phyloP scores from a whole-genome alignment of 1,284 basidiomycete species.

The Ustilago cynodontis region DNA sequence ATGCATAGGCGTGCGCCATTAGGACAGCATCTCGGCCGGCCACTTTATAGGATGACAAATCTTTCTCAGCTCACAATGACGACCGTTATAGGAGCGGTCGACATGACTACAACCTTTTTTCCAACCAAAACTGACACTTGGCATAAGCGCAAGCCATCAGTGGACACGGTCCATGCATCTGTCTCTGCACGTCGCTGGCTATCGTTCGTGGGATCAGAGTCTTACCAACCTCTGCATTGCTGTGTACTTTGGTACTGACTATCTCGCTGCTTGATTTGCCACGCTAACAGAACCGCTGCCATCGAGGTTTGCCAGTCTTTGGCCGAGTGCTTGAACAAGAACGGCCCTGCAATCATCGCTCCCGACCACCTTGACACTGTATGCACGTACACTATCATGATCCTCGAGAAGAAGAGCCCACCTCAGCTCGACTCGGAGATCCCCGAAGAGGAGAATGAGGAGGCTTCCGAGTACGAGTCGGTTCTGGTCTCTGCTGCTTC shows the following conservation, averaged over 20 bases:
- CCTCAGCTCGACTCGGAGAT: constrained; percentile 96
- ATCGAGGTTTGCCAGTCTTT: constrained; percentile 86
- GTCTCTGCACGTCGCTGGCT: constrained; percentile 2
- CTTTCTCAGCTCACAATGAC: constrained; percentile 89
- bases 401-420: constrained; percentile 76
- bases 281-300: constrained; percentile 80
- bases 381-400: constrained; percentile 72
- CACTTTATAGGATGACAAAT: constrained; percentile 75
- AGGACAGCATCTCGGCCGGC: not conserved
- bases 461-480: constrained; percentile 94
- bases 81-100: constrained; percentile 69
- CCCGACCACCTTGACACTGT: constrained; percentile 75
- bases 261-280: constrained; percentile 4
- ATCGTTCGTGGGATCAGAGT: not conserved
- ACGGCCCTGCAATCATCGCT: constrained; percentile 81
- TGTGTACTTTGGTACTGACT: constrained; percentile 23
- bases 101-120: constrained; percentile 55
- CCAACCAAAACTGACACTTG: constrained; percentile 52
- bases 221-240: not conserved
- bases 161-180: constrained; percentile 19
- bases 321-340: constrained; percentile 88
- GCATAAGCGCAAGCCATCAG: not conserved
- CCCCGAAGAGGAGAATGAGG: constrained; percentile 79
- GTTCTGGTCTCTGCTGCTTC: constrained; percentile 93
- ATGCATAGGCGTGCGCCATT: not conserved